Conservation (phyloP, 257 asterid species). For the Scutellaria baicalensis region DNA sequence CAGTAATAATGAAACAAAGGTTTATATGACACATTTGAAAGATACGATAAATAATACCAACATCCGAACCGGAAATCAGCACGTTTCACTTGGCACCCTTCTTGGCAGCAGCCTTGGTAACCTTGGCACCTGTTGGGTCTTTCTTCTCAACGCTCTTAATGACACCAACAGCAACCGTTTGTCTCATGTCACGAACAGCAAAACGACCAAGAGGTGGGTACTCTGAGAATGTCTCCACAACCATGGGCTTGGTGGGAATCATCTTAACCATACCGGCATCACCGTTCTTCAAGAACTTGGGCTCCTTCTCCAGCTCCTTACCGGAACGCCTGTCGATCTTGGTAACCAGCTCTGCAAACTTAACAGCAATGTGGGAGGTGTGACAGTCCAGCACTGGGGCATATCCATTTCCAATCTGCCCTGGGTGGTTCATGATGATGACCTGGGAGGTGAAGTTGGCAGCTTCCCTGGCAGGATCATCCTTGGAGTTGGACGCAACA, state of each 20-base stretch:
- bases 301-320: slow-evolving; percentile 61
- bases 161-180: slow-evolving; percentile 7
- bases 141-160: slow-evolving; percentile 24
- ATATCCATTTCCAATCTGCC: slow-evolving; percentile 59
- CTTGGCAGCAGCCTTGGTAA: slow-evolving; percentile 54
- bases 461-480: slow-evolving; percentile 50
- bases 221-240: slow-evolving; percentile 38
- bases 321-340: slow-evolving; percentile 49
- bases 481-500: slow-evolving; percentile 59
- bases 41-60: background rate
- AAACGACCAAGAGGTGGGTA: slow-evolving; percentile 50
- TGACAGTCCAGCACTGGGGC: slow-evolving; percentile 63
- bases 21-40: background rate
- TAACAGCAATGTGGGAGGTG: slow-evolving; percentile 64
- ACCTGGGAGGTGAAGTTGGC: slow-evolving; percentile 55
- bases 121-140: slow-evolving; percentile 16
- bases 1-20: background rate
- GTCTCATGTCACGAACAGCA: slow-evolving; percentile 53
- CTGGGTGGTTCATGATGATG: slow-evolving; percentile 73
- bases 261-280: slow-evolving; percentile 49
- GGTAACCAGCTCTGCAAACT: slow-evolving; percentile 48
- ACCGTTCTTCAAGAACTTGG: slow-evolving; percentile 63
- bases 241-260: slow-evolving; percentile 58
- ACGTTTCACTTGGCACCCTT: slow-evolving; percentile 38
- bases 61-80: background rate